phyloP scores from a whole-genome alignment of 257 asterid genomes.

The Vinca minor region DNA sequence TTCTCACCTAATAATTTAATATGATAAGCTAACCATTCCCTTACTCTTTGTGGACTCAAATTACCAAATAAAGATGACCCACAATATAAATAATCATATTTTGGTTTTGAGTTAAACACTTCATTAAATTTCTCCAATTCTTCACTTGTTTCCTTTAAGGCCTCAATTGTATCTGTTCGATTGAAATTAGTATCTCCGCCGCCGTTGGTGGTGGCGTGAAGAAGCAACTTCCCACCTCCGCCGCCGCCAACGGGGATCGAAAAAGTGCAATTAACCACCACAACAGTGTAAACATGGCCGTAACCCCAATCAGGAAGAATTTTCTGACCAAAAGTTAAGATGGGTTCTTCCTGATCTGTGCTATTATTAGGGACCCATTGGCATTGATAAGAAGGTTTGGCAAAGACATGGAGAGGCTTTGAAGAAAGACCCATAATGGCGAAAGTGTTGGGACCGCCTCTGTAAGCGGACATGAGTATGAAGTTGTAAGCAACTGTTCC shows the following conservation, averaged over 20 bases:
- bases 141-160: slow-evolving; percentile 29
- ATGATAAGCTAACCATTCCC: slow-evolving; percentile 83
- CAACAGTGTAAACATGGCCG: slow-evolving; percentile 75
- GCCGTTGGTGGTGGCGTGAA: slow-evolving; percentile 50
- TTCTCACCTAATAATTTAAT: slow-evolving; percentile 43
- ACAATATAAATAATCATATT: slow-evolving; percentile 58
- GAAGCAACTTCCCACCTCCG: slow-evolving; percentile 45
- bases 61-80: slow-evolving; percentile 71
- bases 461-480: slow-evolving; percentile 82
- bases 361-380: slow-evolving; percentile 71
- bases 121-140: slow-evolving; percentile 28
- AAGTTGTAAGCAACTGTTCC: slow-evolving; percentile 76
- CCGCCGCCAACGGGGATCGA: slow-evolving; percentile 20
- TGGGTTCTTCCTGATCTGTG: too few relatives aligned
- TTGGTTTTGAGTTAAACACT: slow-evolving; percentile 24
- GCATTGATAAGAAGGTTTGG: slow-evolving; percentile 66
- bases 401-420: slow-evolving; percentile 66
- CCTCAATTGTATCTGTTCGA: slow-evolving; percentile 40
- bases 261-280: slow-evolving; percentile 70
- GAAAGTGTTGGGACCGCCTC: slow-evolving; percentile 70
- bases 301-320: slow-evolving; percentile 63
- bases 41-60: slow-evolving; percentile 58
- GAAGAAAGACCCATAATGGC: slow-evolving; percentile 77
- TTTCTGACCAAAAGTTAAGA: slow-evolving; percentile 19
- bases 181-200: slow-evolving; percentile 27